Percentiles rank a stretch among this genome's conserved stretches.
Conservation (phyloP, 1,284 basidiomycete genomes). For the Pterulicium gracile region DNA sequence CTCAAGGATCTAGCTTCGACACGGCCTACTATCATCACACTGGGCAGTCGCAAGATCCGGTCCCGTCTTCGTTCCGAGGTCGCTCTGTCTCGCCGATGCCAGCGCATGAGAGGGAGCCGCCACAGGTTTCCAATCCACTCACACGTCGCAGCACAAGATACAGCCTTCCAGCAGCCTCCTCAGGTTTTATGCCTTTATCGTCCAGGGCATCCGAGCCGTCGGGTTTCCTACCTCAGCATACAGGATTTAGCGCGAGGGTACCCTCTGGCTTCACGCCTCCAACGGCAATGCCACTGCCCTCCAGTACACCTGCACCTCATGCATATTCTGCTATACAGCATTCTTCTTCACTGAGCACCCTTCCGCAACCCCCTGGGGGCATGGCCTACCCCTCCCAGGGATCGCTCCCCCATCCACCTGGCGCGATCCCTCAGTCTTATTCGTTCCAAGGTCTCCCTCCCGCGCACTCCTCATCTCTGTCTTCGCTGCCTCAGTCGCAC, state of each 20-base stretch:
- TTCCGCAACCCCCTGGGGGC: neutral
- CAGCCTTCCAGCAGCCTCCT: constrained; percentile 53
- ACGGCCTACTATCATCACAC: neutral
- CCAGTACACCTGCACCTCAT: constrained; percentile 15
- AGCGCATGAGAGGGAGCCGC: constrained; percentile 7
- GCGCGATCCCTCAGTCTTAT: constrained; percentile 7
- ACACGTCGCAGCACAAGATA: constrained; percentile 45
- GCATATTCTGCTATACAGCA: constrained; percentile 20
- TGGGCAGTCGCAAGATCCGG: neutral
- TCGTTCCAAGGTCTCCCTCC: constrained; percentile 11
- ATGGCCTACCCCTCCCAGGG: constrained; percentile 1
- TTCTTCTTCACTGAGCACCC: neutral
- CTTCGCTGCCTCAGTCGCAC: constrained; percentile 20
- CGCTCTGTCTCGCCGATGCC: constrained; percentile 6
- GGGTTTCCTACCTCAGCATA: constrained; percentile 20
- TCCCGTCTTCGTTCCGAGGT: constrained; percentile 49
- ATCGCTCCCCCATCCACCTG: neutral
- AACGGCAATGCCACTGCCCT: constrained; percentile 24
- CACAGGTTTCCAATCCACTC: constrained; percentile 24
- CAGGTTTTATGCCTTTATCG: constrained; percentile 48
- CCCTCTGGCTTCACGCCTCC: constrained; percentile 32
- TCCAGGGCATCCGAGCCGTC: constrained; percentile 18
- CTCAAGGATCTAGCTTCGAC: constrained; percentile 13
- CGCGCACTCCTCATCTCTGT: constrained; percentile 23
- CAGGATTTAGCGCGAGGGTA: constrained; percentile 29